A percentile compares a stretch with the other conserved stretches of the same genome.
phyloP scores from a whole-genome alignment of 176 grass and related monocot species.

The Oryza meyeriana region DNA sequence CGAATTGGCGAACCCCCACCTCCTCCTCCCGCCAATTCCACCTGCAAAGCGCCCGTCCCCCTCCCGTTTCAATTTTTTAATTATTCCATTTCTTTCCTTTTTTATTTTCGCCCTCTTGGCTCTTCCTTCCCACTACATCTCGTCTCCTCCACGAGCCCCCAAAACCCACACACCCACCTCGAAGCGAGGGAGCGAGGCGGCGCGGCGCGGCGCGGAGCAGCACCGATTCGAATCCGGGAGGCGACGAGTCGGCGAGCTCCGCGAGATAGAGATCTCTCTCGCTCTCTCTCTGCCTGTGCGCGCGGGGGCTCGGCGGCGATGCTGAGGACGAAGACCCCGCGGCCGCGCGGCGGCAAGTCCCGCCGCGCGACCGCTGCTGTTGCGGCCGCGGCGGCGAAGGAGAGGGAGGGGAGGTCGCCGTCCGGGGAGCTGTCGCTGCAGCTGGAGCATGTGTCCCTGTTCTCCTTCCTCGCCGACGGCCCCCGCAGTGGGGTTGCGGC shows the following conservation, averaged over 20 bases:
- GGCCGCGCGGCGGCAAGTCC: conserved; percentile 20
- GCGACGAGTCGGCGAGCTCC: not conserved
- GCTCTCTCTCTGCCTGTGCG: not conserved
- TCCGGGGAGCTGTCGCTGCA: conserved; percentile 59
- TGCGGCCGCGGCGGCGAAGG: not conserved
- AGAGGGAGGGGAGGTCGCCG: conserved; percentile 31
- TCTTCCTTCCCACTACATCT: not conserved
- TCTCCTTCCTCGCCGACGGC: conserved; percentile 28
- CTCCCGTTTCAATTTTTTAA: conserved; percentile 23
- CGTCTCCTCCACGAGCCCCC: not conserved
- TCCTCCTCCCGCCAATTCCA: conserved; percentile 36
- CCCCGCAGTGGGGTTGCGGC: not conserved
- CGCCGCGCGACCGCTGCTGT: conserved; percentile 5
- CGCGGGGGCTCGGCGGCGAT: conserved; percentile 23
- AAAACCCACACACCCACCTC: no score
- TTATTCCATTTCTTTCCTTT: not conserved
- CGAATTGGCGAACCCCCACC: no score
- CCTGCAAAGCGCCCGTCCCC: not conserved
- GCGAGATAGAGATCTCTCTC: not conserved
- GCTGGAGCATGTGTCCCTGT: conserved; percentile 60
- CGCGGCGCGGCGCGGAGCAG: no score
- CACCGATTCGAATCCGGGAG: not conserved
- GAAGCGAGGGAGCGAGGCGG: not conserved
- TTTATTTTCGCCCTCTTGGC: not conserved
- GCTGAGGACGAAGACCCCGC: conserved; percentile 54